Evolutionary conservation across 108 stramenopile species (phyloP).

Genomic region (Conticribra weissflogii): DNA sequence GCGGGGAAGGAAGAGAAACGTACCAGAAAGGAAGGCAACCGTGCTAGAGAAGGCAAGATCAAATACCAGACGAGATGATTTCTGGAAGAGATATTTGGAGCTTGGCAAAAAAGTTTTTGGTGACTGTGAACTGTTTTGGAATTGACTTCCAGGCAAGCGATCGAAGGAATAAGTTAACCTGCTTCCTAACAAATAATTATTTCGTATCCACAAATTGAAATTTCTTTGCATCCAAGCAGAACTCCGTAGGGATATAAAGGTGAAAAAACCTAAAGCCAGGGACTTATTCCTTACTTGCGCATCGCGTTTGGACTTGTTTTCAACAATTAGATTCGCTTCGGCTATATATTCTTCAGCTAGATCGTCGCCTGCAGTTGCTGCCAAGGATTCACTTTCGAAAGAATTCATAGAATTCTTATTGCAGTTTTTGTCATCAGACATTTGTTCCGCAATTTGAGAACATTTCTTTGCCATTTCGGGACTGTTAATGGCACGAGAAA

Average conservation of each 20-base stretch:
- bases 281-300: constrained; percentile 24
- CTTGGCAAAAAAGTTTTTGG: constrained; percentile 1
- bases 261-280: constrained; percentile 18
- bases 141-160: too few relatives aligned
- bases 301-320: constrained; percentile 40
- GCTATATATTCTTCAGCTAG: constrained; percentile 30
- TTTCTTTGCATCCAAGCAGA: constrained; percentile 21
- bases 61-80: constrained; percentile 18
- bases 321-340: constrained; percentile 35
- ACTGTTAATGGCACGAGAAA: constrained; percentile 38
- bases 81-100: constrained; percentile 12
- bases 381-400: background rate
- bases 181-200: background rate
- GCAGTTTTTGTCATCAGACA: constrained; percentile 4
- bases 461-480: constrained; percentile 45
- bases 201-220: constrained; percentile 11
- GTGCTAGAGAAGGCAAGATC: constrained; percentile 28
- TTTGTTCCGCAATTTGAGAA: constrained; percentile 18
- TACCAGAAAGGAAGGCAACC: constrained; percentile 33
- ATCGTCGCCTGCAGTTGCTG: background rate
- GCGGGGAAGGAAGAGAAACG: constrained; percentile 42
- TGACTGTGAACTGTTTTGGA: background rate
- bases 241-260: constrained; percentile 21
- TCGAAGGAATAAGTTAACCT: too few relatives aligned
- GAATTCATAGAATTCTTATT: background rate